Evolutionary conservation across 1,139 yeast genomes (phyloP).

Genomic region (Yamadazyma blattariae): DNA sequence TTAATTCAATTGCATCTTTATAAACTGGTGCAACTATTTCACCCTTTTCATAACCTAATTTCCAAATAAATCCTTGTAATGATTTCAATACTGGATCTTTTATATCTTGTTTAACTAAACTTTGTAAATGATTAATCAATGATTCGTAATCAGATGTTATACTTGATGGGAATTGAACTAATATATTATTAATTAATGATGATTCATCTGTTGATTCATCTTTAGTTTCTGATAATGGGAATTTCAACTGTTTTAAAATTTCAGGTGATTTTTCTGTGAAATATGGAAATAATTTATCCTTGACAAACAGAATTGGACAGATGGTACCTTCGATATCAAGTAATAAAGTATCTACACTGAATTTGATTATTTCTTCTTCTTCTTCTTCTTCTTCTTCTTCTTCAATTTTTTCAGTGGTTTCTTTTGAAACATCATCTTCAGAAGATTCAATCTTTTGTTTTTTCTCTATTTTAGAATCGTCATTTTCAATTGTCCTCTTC

Average conservation of each 20-base stretch:
- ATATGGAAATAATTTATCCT: conserved; percentile 60
- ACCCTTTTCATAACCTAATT: conserved; percentile 70
- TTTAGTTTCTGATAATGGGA: conserved; percentile 26
- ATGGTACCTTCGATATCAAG: conserved; percentile 90
- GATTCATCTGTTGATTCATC: conserved; percentile 2
- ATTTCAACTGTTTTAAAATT: conserved; percentile 24
- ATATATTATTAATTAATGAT: conserved; percentile 24
- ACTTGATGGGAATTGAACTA: conserved; percentile 36
- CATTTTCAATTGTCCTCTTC: no score
- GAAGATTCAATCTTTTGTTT: no score
- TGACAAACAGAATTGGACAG: conserved; percentile 86
- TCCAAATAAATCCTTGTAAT: conserved; percentile 85
- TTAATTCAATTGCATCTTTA: conserved; percentile 63
- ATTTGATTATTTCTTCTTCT: no score
- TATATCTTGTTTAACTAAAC: conserved; percentile 60
- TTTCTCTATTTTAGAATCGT: no score
- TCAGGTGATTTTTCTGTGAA: conserved; percentile 34
- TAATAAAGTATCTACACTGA: conserved; percentile 6
- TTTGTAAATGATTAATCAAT: conserved; percentile 31
- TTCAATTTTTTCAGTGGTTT: no score
- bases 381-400: no score
- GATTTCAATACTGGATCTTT: conserved; percentile 77
- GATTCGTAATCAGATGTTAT: conserved; percentile 18
- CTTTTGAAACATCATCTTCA: no score
- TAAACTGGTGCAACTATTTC: conserved; percentile 76